Evolutionary conservation across 306 rosid species (phyloP).

Genomic region (Dicorynia guianensis): DNA sequence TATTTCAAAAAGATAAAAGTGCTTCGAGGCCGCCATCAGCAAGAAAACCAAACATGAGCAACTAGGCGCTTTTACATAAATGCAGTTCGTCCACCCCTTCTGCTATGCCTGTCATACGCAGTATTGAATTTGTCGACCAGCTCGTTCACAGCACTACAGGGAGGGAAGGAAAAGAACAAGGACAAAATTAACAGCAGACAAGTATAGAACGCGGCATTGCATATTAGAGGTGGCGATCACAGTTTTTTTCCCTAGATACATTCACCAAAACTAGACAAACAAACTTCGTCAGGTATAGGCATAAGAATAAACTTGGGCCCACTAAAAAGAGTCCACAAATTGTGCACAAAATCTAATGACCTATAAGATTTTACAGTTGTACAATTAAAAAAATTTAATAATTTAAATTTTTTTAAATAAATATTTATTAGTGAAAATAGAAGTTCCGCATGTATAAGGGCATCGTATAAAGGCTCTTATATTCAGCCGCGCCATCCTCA

Average conservation of each 20-base stretch:
- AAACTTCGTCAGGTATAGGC: too few species aligned
- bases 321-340: too few species aligned
- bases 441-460: too few species aligned
- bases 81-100: conserved; percentile 92
- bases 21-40: conserved; percentile 25
- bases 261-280: too few species aligned
- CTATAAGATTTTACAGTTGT: too few species aligned
- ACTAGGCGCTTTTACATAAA: conserved; percentile 64
- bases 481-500: too few species aligned
- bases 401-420: too few species aligned
- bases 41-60: conserved; percentile 33
- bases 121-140: conserved; percentile 83
- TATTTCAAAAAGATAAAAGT: conserved; percentile 29
- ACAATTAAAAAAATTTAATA: too few species aligned
- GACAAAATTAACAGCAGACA: conserved; percentile 16
- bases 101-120: conserved; percentile 92
- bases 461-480: too few species aligned
- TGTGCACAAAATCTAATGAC: too few species aligned
- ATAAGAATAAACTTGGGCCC: too few species aligned
- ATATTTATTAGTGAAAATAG: too few species aligned
- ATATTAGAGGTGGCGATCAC: conserved; percentile 8
- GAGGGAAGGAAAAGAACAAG: conserved; percentile 16
- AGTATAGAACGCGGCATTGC: conserved; percentile 24
- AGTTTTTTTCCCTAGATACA: neutral
- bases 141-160: conserved; percentile 59